Percentiles rank a stretch among this genome's conserved stretches.
Evolutionary conservation across 352 stramenopile species (phyloP).

Genomic region (Pythium aquatile): DNA sequence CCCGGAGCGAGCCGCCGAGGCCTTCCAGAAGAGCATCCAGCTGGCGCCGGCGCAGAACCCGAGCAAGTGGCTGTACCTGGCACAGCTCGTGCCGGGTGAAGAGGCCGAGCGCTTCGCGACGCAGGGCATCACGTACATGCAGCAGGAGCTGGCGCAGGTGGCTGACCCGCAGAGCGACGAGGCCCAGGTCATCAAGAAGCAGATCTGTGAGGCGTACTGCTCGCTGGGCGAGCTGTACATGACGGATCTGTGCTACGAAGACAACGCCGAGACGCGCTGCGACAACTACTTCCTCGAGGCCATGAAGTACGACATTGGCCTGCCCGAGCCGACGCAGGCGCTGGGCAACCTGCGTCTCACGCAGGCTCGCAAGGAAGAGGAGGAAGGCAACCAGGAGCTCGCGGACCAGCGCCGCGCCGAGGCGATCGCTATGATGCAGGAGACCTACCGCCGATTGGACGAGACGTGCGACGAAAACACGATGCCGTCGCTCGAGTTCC

Average conservation of each 20-base stretch:
- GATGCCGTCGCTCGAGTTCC: constrained; percentile 83
- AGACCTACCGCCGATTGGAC: constrained; percentile 90
- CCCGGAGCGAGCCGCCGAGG: constrained; percentile 65
- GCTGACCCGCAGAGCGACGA: constrained; percentile 44
- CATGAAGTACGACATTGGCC: constrained; percentile 87
- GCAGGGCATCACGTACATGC: constrained; percentile 70
- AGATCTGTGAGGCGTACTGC: constrained; percentile 94
- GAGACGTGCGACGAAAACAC: constrained; percentile 69
- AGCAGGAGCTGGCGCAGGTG: constrained; percentile 47
- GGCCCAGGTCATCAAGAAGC: constrained; percentile 75
- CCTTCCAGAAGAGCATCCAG: constrained; percentile 69
- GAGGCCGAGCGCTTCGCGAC: constrained; percentile 66
- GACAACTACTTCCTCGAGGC: constrained; percentile 89
- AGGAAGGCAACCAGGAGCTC: constrained; percentile 15
- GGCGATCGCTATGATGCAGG: constrained; percentile 85
- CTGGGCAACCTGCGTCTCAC: constrained; percentile 94
- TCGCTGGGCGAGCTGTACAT: constrained; percentile 96
- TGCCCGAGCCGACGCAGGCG: constrained; percentile 93
- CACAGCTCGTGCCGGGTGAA: constrained; percentile 73
- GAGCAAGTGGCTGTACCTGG: constrained; percentile 84
- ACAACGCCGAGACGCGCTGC: constrained; percentile 92
- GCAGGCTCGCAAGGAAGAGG: constrained; percentile 89
- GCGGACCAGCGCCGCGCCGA: constrained; percentile 77
- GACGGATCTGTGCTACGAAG: constrained; percentile 93
- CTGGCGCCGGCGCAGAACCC: constrained; percentile 71